phyloP scores from a whole-genome alignment of 1,284 basidiomycete genomes.

The Bjerkandera adusta region DNA sequence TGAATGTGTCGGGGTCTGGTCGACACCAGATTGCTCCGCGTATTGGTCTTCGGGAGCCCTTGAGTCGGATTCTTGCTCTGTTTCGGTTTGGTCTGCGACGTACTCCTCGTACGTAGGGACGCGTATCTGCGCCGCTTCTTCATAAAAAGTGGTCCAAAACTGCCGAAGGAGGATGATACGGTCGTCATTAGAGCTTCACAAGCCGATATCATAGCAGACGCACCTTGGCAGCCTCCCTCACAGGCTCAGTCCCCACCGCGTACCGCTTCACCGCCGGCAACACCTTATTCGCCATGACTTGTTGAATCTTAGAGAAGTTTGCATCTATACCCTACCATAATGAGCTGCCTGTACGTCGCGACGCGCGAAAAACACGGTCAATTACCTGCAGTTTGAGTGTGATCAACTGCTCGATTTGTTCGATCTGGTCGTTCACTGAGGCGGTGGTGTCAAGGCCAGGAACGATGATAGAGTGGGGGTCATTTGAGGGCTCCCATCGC shows the following conservation, averaged over 20 bases:
- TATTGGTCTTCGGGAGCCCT: slow-evolving; percentile 30
- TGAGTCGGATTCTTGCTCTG: slow-evolving; percentile 11
- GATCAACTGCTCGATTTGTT: slow-evolving; percentile 95
- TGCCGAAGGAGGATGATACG: slow-evolving; percentile 27
- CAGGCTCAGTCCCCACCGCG: slow-evolving; percentile 82
- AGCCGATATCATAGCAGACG: slow-evolving; percentile 19
- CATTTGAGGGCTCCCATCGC: slow-evolving; percentile 63
- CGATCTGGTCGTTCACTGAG: slow-evolving; percentile 81
- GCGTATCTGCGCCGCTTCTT: slow-evolving; percentile 84
- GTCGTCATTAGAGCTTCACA: neutral
- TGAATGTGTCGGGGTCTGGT: slow-evolving; percentile 11
- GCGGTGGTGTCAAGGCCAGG: slow-evolving; percentile 76
- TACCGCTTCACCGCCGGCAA: slow-evolving; percentile 89
- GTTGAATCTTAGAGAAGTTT: slow-evolving; percentile 89
- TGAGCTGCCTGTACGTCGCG: slow-evolving; percentile 4
- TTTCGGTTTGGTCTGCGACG: slow-evolving; percentile 32
- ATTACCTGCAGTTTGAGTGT: slow-evolving; percentile 81
- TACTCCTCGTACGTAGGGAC: slow-evolving; percentile 72
- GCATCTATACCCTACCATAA: slow-evolving; percentile 83
- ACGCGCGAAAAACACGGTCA: slow-evolving; percentile 10
- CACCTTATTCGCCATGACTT: slow-evolving; percentile 79
- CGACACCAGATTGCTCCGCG: neutral
- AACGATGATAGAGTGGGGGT: slow-evolving; percentile 64
- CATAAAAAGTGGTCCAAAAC: slow-evolving; percentile 98
- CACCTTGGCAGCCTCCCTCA: slow-evolving; percentile 86